Evolutionary conservation across 2,329 filamentous ascomycete species (phyloP), one percentile per base, ranked within the genome.

Genomic region (Cadophora sp.): DNA sequence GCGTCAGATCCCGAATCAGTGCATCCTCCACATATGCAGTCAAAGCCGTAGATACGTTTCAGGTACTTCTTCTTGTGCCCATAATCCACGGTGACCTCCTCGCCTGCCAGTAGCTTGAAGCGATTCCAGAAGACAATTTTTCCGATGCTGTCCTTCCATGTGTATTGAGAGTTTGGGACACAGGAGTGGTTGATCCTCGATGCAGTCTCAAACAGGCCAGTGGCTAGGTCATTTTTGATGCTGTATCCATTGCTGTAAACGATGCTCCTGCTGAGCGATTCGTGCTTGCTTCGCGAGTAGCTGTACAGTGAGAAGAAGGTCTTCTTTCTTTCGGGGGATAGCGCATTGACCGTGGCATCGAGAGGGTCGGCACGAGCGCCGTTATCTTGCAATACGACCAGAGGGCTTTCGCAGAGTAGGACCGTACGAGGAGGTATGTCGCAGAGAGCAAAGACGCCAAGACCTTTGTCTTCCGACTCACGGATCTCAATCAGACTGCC

Each of bases 21-120:
- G 62, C 71, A 73, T 11, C 63, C 67, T 7, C 68, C 68, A 70
- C 74, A 76, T 20, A 41, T 27, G 66, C 74, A 75, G 11, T 72
- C 74, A 66, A 76, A 75, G 1, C 74, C 74, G 67, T 75, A 76
- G 30, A 67, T 70, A 20, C 45, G 68, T 64, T 70, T 68, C 61
- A 75, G 55, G 9, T 51, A 39, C 33, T 43, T 65, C 27, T 50
- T 67, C 16, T 59, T 60, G 59, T 75, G 71, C 16, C 73, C 73
- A 68, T 76, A 76, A 68, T 74, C 71, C 18, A 75, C 67, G 11
- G 70, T 73, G 11, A 76, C 66, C 56, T 76, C 74, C 59, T 76
- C 74, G 11, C 73, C 73, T 24, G 62, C 50, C 47, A 69, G 36
- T n/a, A 74, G 43, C 65, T 64, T 61, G 27, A 66, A 70, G 24